Conservation (phyloP, 164 flowering plant genomes). For the Aristolochia contorta region DNA sequence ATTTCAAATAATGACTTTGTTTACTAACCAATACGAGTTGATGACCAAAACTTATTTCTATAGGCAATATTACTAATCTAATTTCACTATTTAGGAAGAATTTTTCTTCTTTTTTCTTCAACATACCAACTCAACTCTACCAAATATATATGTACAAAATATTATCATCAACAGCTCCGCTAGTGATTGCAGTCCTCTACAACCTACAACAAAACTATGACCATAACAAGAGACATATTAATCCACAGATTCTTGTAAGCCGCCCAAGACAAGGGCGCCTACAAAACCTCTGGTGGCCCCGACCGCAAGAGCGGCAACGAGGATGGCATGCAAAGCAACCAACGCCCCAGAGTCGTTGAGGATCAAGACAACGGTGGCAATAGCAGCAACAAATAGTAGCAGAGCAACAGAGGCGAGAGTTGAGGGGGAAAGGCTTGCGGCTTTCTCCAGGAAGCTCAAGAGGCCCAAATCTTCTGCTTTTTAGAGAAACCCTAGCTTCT, state of each 20-base stretch:
- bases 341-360: slow-evolving; percentile 76
- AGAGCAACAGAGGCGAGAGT: slow-evolving; percentile 61
- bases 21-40: too few relatives aligned
- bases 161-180: too few relatives aligned
- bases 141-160: too few relatives aligned
- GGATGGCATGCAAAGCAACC: slow-evolving; percentile 44
- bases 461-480: slow-evolving; percentile 86
- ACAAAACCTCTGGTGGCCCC: slow-evolving; percentile 60
- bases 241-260: slow-evolving; percentile 73
- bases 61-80: too few relatives aligned
- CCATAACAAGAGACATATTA: too few relatives aligned
- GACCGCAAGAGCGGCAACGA: slow-evolving; percentile 48
- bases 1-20: too few relatives aligned
- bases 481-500: slow-evolving; percentile 70
- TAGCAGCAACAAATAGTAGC: slow-evolving; percentile 59
- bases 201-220: too few relatives aligned
- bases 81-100: too few relatives aligned
- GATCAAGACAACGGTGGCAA: slow-evolving; percentile 47
- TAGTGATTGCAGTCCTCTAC: too few relatives aligned
- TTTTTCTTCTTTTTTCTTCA: too few relatives aligned
- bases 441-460: slow-evolving; percentile 61
- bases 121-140: too few relatives aligned
- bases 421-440: slow-evolving; percentile 51
- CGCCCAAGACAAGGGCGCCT: slow-evolving; percentile 71
- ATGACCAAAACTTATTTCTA: too few relatives aligned